Evolutionary conservation across 495 filamentous ascomycete species (phyloP).

Genomic region (Pyrenula aspistea): DNA sequence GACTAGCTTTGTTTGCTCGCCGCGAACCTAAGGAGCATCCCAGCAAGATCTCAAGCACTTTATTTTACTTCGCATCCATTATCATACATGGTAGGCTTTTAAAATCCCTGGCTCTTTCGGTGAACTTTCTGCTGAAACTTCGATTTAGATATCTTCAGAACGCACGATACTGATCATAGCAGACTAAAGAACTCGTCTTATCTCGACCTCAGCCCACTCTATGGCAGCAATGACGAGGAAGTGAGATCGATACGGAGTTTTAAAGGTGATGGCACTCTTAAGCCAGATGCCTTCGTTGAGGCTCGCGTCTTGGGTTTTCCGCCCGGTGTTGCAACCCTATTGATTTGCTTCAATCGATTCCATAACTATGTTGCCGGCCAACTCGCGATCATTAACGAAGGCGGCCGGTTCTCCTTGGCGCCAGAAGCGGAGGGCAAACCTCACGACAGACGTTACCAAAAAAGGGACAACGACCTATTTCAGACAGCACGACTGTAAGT

Average conservation of each 20-base stretch:
- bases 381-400: constrained; percentile 38
- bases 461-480: constrained; percentile 19
- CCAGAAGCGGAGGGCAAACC: constrained; percentile 2
- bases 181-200: constrained; percentile 47
- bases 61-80: constrained; percentile 69
- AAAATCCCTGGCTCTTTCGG: not conserved
- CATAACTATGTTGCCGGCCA: constrained; percentile 32
- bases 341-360: constrained; percentile 41
- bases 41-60: constrained; percentile 58
- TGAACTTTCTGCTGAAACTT: constrained; percentile 1
- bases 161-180: constrained; percentile 26
- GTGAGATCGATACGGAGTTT: constrained; percentile 48
- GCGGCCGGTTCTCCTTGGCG: constrained; percentile 23
- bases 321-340: constrained; percentile 51
- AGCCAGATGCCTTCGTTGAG: constrained; percentile 62
- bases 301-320: constrained; percentile 56
- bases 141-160: constrained; percentile 36
- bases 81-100: constrained; percentile 54
- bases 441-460: not conserved
- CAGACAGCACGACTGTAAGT: constrained; percentile 14
- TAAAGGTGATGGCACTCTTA: constrained; percentile 53
- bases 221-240: constrained; percentile 54
- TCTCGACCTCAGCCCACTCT: constrained; percentile 64
- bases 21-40: constrained; percentile 36
- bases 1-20: constrained; percentile 39